Evolutionary conservation across 805 yeast species (phyloP).

Genomic region (Komagataella pseudopastoris): DNA sequence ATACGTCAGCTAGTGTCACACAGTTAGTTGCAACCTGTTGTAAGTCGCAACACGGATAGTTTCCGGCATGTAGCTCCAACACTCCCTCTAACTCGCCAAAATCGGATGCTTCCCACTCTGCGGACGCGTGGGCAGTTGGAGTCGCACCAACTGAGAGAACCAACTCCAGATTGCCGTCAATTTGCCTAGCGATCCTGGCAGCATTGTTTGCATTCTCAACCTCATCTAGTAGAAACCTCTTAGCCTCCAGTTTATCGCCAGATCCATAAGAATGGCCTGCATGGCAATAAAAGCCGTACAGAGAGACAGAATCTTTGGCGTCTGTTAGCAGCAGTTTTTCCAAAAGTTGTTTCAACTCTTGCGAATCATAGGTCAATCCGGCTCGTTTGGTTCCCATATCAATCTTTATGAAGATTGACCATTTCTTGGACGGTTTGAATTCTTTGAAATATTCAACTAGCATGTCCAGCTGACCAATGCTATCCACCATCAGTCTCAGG

Average conservation of each 20-base stretch:
- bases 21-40: conserved; percentile 69
- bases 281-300: conserved; percentile 67
- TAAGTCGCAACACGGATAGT: conserved; percentile 58
- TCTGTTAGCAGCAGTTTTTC: conserved; percentile 14
- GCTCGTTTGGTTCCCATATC: conserved; percentile 67
- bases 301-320: conserved; percentile 19
- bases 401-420: conserved; percentile 58
- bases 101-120: conserved; percentile 8
- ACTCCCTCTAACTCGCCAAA: conserved; percentile 20
- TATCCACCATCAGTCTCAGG: conserved; percentile 49
- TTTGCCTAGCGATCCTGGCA: conserved; percentile 19
- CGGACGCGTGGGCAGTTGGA: conserved; percentile 59
- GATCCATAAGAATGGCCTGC: conserved; percentile 66
- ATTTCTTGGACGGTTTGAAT: conserved; percentile 19
- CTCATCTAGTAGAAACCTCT: conserved; percentile 37
- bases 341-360: conserved; percentile 23
- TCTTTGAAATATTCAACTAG: conserved; percentile 22
- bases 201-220: conserved; percentile 44
- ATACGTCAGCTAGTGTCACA: conserved; percentile 27
- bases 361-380: conserved; percentile 27
- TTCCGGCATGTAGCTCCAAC: conserved; percentile 73
- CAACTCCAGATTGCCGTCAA: conserved; percentile 25
- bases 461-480: conserved; percentile 37
- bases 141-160: conserved; percentile 70
- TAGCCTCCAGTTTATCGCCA: conserved; percentile 29